Conservation (phyloP, 1,284 basidiomycete genomes). For the Heterobasidion annosum region DNA sequence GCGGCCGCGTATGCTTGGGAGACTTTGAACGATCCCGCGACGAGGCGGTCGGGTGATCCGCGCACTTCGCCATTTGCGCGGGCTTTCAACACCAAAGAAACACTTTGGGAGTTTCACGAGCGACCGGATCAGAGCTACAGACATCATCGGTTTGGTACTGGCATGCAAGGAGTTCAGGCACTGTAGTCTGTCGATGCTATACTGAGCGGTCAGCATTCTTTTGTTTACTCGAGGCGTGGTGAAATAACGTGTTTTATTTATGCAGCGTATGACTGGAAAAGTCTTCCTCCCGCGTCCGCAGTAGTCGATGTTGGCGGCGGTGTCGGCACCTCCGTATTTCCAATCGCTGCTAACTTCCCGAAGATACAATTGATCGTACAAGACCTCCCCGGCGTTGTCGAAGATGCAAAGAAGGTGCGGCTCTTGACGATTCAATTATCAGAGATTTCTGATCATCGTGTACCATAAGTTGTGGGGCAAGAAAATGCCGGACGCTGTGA, state of each 20-base stretch:
- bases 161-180: neutral
- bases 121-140: neutral
- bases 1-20: constrained; percentile 16
- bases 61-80: constrained; percentile 8
- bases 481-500: constrained; percentile 18
- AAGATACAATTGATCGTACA: constrained; percentile 27
- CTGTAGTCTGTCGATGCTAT: neutral
- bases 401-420: constrained; percentile 20
- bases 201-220: neutral
- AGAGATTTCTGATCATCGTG: neutral
- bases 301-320: constrained; percentile 37
- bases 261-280: constrained; percentile 26
- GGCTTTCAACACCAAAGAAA: constrained; percentile 8
- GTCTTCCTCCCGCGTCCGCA: constrained; percentile 18
- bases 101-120: neutral
- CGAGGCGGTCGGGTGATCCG: constrained; percentile 9
- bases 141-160: neutral
- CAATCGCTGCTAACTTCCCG: constrained; percentile 18
- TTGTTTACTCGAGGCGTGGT: neutral
- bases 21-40: constrained; percentile 12
- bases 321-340: constrained; percentile 23
- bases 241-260: neutral
- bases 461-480: constrained; percentile 20
- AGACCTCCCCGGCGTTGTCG: constrained; percentile 22
- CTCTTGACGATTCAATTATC: neutral